Evolutionary conservation across 441 rosid genomes (phyloP).

Genomic region (Gossypium trilobum): DNA sequence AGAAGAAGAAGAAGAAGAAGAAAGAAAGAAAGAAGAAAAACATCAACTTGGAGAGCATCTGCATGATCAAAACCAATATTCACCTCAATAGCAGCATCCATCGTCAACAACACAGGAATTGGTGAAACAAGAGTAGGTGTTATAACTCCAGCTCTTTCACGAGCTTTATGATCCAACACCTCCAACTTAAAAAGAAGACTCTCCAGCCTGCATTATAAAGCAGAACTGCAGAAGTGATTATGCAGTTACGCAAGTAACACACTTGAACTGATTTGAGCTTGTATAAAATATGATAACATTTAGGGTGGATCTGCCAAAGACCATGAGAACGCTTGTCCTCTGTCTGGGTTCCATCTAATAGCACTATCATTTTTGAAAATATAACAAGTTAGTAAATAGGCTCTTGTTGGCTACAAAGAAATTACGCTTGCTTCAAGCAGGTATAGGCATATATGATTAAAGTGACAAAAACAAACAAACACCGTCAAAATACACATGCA

Average conservation of each 20-base stretch:
- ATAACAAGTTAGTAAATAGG: not conserved
- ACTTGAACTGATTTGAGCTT: not conserved
- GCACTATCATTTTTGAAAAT: not conserved
- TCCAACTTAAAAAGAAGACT: constrained; percentile 70
- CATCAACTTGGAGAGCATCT: not conserved
- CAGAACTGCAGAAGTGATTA: constrained; percentile 7
- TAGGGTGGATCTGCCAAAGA: not conserved
- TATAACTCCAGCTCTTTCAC: constrained; percentile 90
- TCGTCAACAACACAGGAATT: constrained; percentile 68
- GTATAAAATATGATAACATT: not conserved
- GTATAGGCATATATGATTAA: not conserved
- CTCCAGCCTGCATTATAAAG: constrained; percentile 53
- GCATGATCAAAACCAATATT: constrained; percentile 20
- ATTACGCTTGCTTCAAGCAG: not conserved
- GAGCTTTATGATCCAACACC: constrained; percentile 92
- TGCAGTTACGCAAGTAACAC: not conserved
- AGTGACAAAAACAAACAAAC: not conserved
- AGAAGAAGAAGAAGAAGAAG: too few relatives aligned
- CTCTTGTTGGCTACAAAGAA: not conserved
- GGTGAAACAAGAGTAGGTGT: constrained; percentile 74
- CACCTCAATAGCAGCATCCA: constrained; percentile 81
- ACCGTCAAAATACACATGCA: not conserved
- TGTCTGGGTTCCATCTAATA: not conserved
- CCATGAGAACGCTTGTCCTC: not conserved
- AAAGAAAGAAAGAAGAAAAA: not conserved